phyloP scores from a whole-genome alignment of 805 yeast genomes.

The Starmera dryadoides region DNA sequence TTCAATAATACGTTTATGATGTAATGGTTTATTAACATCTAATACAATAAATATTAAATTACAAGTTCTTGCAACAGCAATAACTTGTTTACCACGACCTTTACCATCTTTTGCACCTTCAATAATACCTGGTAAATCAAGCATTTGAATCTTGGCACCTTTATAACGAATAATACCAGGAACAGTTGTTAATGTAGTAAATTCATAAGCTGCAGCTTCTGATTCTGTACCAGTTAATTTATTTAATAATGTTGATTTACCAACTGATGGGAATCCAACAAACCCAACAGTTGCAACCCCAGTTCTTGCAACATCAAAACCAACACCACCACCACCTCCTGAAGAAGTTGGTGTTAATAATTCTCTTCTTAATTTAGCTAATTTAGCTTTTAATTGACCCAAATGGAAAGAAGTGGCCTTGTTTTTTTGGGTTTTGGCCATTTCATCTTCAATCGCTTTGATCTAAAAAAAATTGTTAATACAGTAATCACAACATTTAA shows the following conservation, averaged over 20 bases:
- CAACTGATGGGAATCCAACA: slow-evolving; percentile 96
- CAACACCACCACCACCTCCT: slow-evolving; percentile 85
- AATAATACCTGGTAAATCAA: slow-evolving; percentile 84
- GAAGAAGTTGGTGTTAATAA: slow-evolving; percentile 65
- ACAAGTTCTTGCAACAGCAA: slow-evolving; percentile 98
- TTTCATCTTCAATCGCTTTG: slow-evolving; percentile 90
- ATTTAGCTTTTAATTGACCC: slow-evolving; percentile 94
- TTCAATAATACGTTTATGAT: slow-evolving; percentile 90
- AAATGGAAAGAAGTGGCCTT: slow-evolving; percentile 96
- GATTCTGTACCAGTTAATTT: slow-evolving; percentile 93
- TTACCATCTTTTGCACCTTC: slow-evolving; percentile 91
- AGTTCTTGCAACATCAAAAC: slow-evolving; percentile 97
- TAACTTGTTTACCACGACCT: slow-evolving; percentile 93
- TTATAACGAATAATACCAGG: slow-evolving; percentile 94
- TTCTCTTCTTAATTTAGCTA: slow-evolving; percentile 93
- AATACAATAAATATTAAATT: slow-evolving; percentile 86
- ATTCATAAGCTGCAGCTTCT: slow-evolving; percentile 97
- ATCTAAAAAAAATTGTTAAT: slow-evolving; percentile 46
- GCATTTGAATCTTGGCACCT: slow-evolving; percentile 97
- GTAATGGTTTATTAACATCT: slow-evolving; percentile 94
- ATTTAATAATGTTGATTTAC: slow-evolving; percentile 74
- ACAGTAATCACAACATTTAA: too few species aligned
- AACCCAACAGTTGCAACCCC: slow-evolving; percentile 98
- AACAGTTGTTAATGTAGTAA: slow-evolving; percentile 94
- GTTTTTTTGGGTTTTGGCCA: slow-evolving; percentile 97